These are phyloP conservation scores for Alloteropsis semialata DNA, from an alignment of 176 grass and related monocot species.

Conservation along the genomic window DNA sequence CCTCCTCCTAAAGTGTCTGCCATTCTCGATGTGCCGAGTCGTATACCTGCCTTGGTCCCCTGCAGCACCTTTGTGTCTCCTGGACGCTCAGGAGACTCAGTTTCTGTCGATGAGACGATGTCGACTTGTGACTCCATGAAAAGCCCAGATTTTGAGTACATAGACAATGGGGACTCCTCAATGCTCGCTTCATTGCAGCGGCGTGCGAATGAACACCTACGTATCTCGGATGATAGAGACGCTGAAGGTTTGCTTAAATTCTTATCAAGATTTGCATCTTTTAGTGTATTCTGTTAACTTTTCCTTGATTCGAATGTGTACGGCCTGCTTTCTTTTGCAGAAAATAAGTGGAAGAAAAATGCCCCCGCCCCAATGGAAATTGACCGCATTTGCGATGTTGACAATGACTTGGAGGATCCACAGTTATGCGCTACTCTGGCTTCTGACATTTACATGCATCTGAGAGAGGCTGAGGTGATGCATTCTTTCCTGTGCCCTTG, in stretches of 20 bases:
- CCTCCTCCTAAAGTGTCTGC: constrained; percentile 16
- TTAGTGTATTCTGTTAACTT: not conserved
- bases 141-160: constrained; percentile 92
- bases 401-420: constrained; percentile 65
- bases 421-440: constrained; percentile 88
- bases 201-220: constrained; percentile 70
- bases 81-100: constrained; percentile 56
- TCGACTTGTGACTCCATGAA: constrained; percentile 96
- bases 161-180: constrained; percentile 74
- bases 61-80: constrained; percentile 56
- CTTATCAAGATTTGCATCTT: not conserved
- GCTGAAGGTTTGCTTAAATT: constrained; percentile 48
- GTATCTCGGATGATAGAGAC: constrained; percentile 61
- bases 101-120: constrained; percentile 78
- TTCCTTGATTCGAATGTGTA: not conserved
- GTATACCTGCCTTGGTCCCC: constrained; percentile 34
- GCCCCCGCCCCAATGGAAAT: constrained; percentile 58
- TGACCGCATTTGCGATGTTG: constrained; percentile 55
- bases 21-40: constrained; percentile 3
- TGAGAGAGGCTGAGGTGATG: constrained; percentile 82
- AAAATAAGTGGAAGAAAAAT: constrained; percentile 54
- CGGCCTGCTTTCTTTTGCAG: constrained; percentile 28
- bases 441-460: constrained; percentile 90
- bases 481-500: not conserved
- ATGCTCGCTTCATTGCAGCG: constrained; percentile 67